Conservation (phyloP, 257 asterid genomes). For the Lantana camara region DNA sequence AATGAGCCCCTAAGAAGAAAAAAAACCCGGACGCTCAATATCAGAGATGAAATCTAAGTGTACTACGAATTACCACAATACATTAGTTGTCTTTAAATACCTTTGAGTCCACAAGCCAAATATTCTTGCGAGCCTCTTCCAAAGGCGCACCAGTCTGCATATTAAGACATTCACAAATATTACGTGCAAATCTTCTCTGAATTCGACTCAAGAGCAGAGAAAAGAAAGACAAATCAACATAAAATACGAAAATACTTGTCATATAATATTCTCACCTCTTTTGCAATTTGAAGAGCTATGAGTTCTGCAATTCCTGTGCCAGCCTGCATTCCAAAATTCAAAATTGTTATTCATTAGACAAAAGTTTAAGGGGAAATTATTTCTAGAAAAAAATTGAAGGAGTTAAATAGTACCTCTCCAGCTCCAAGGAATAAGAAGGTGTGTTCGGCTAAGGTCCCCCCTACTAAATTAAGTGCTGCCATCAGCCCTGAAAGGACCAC, state of each 20-base stretch:
- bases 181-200: neutral
- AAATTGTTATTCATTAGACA: neutral
- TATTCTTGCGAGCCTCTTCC: slow-evolving; percentile 83
- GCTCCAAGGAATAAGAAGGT: slow-evolving; percentile 82
- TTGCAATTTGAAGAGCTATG: slow-evolving; percentile 90
- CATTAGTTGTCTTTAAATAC: slow-evolving; percentile 28
- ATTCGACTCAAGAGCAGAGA: slow-evolving; percentile 18
- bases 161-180: slow-evolving; percentile 11
- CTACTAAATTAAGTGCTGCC: slow-evolving; percentile 62
- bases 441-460: slow-evolving; percentile 75
- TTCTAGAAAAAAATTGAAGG: neutral
- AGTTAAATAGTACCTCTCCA: slow-evolving; percentile 60
- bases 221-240: neutral
- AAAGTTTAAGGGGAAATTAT: neutral
- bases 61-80: neutral
- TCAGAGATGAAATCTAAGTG: neutral
- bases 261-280: slow-evolving; percentile 55
- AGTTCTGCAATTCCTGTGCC: slow-evolving; percentile 97
- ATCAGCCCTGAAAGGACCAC: slow-evolving; percentile 81
- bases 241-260: neutral
- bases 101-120: slow-evolving; percentile 83
- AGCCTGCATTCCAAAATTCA: slow-evolving; percentile 56
- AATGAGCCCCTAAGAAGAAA: slow-evolving; percentile 63
- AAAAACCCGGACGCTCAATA: neutral
- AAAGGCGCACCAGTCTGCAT: slow-evolving; percentile 76